phyloP scores from a whole-genome alignment of 805 yeast species.

The Candida hungchunana region DNA sequence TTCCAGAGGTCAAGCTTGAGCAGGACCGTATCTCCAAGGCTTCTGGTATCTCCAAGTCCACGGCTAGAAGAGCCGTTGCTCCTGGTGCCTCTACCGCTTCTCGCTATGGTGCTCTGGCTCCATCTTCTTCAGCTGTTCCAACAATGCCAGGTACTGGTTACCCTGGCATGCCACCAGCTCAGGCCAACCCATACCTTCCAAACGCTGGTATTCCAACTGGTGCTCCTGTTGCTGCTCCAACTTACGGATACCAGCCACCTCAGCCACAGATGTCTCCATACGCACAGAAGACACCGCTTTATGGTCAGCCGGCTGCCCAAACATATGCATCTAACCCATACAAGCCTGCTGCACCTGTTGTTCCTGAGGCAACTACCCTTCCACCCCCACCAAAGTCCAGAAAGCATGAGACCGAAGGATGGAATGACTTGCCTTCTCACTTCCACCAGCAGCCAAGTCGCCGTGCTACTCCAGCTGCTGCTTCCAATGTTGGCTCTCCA shows the following conservation, averaged over 20 bases:
- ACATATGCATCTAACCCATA: constrained; percentile 32
- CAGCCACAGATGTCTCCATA: constrained; percentile 11
- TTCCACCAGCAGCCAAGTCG: constrained; percentile 35
- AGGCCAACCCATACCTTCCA: constrained; percentile 18
- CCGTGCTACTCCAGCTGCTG: constrained; percentile 44
- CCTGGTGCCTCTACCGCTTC: constrained; percentile 10
- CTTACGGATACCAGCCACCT: constrained; percentile 16
- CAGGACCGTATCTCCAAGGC: constrained; percentile 78
- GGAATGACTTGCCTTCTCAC: constrained; percentile 65
- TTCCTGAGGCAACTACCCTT: constrained; percentile 15
- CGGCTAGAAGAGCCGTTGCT: constrained; percentile 16
- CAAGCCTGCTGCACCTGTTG: constrained; percentile 23
- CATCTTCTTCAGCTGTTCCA: constrained; percentile 4
- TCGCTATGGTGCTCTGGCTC: constrained; percentile 20
- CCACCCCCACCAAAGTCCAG: constrained; percentile 29
- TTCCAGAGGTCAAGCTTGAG: constrained; percentile 67
- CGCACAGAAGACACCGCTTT: constrained; percentile 8
- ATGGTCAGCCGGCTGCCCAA: constrained; percentile 20
- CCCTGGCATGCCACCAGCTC: constrained; percentile 6
- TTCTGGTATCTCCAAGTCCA: constrained; percentile 33
- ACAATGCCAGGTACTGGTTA: constrained; percentile 11
- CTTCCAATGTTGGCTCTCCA: constrained; percentile 28
- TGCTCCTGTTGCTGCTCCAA: constrained; percentile 9
- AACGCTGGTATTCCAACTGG: constrained; percentile 10
- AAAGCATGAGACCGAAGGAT: constrained; percentile 56